Base-by-base conservation (phyloP, 2,329 filamentous ascomycete genomes). In the Beauveria medogensis region DNA sequence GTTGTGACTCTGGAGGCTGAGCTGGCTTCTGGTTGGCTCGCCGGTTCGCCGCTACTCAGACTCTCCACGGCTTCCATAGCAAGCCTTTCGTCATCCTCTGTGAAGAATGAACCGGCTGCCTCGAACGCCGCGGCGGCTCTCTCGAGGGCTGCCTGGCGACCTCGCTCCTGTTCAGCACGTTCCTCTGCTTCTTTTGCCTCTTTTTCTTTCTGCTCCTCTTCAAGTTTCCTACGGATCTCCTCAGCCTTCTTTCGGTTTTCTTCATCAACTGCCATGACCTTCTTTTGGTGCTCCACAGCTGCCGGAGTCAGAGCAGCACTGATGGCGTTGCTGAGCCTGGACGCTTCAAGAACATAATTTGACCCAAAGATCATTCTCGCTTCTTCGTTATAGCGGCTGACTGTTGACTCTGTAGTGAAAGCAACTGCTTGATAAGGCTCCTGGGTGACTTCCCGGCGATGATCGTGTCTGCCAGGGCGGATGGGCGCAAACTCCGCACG, bases 371-470 rank as follows among this genome's bases (percentile, higher is more conserved):
- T 81, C 72, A 99, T 86, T 64, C 88, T 87, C 9, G 92, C 88
- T 72, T 97, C 95, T 69, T 97, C 91, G 69, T 90, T 85, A 88
- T 95, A 99, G 63, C 94, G 87, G 58, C 82, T 81, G 60, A 82
- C 78, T 1, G 94, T 97, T 9, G 84, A 80, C 43, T 85, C 83
- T 9, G 91, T 80, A 22, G 81, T 77, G 71, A 97, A 97, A 3
- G 85, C 78, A 28, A 92, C 87, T 14, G 91, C 88, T 66, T 89
- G 87, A n/a, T 84, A 79, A 14, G 88, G 88, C 61, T 90, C 88
- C 68, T 81, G 75, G 43, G 74, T 67, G 20, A 65, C 66, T 24
- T 82, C 80, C 14, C 80, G 77, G 26, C 82, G 79, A 44, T 73
- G 72, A 22, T 84, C 81, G 22, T 72, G 69, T n/a, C 80, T 73